phyloP scores from a whole-genome alignment of 2,329 filamentous ascomycete genomes.

The Fusarium virguliforme region DNA sequence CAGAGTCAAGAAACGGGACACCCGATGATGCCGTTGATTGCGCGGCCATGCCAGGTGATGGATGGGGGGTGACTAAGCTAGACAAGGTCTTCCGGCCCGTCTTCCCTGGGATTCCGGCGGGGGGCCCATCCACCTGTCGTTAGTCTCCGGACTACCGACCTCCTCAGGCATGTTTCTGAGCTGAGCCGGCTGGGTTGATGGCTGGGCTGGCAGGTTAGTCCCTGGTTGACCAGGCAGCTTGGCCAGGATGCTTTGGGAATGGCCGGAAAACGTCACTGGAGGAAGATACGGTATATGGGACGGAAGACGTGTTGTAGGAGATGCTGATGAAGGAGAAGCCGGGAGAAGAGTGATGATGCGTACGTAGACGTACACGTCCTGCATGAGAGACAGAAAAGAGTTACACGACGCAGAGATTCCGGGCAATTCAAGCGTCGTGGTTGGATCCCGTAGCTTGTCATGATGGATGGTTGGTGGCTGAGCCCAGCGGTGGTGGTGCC shows the following conservation, averaged over 20 bases:
- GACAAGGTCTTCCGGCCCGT: constrained; percentile 8
- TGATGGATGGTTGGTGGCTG: constrained; percentile 17
- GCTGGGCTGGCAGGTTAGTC: not conserved
- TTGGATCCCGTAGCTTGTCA: constrained; percentile 7
- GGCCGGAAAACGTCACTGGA: constrained; percentile 14
- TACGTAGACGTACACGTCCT: constrained; percentile 14
- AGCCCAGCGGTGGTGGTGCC: not conserved
- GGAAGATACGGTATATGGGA: not conserved
- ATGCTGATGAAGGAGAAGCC: not conserved
- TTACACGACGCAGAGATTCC: constrained; percentile 2
- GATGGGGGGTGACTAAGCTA: not conserved
- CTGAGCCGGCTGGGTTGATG: not conserved
- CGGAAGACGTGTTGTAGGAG: not conserved
- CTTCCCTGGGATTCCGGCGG: constrained; percentile 5
- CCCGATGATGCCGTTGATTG: constrained; percentile 4
- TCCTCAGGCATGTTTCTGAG: constrained; percentile 4
- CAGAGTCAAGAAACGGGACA: not conserved
- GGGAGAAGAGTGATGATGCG: constrained; percentile 10
- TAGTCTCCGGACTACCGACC: constrained; percentile 7
- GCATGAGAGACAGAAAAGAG: constrained; percentile 5
- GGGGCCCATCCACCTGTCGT: not conserved
- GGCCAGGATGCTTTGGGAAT: not conserved
- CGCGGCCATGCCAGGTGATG: not conserved
- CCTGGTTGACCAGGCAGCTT: constrained; percentile 11
- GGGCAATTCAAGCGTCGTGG: constrained; percentile 6